Conservation (phyloP, 495 filamentous ascomycete species). For the Aspergillus taichungensis region DNA sequence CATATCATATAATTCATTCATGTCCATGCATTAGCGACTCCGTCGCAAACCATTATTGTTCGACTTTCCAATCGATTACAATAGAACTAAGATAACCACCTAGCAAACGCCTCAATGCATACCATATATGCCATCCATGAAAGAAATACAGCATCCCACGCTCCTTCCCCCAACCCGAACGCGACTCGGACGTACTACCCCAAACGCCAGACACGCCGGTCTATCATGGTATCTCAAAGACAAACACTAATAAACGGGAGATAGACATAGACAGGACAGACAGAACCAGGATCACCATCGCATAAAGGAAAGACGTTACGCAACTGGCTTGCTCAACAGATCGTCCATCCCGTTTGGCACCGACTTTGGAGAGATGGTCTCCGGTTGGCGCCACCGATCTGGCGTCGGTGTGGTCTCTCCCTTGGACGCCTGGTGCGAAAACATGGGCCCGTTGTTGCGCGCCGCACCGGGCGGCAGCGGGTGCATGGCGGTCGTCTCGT, state of each 20-base stretch:
- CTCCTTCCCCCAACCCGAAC: too few relatives aligned
- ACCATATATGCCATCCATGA: too few relatives aligned
- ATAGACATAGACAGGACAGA: slow-evolving; percentile 4
- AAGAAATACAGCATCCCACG: too few relatives aligned
- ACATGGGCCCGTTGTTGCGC: slow-evolving; percentile 32
- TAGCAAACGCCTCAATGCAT: too few relatives aligned
- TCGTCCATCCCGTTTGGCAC: slow-evolving; percentile 31
- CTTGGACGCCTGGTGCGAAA: slow-evolving; percentile 16
- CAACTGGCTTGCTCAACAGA: slow-evolving; percentile 19
- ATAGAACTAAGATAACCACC: too few relatives aligned
- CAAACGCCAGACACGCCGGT: slow-evolving; percentile 27
- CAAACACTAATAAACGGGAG: slow-evolving; percentile 3
- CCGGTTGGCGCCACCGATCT: slow-evolving; percentile 11
- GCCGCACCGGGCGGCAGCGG: slow-evolving; percentile 31
- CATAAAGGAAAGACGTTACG: slow-evolving; percentile 5
- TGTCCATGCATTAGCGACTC: background rate
- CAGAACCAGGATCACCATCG: background rate
- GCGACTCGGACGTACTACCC: too few relatives aligned
- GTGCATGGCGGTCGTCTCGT: slow-evolving; percentile 27
- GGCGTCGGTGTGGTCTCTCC: slow-evolving; percentile 8
- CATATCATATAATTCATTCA: background rate
- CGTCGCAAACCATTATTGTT: too few relatives aligned
- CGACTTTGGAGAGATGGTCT: slow-evolving; percentile 29
- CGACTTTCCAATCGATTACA: too few relatives aligned
- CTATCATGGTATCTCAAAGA: slow-evolving; percentile 37